Evolutionary conservation across 306 rosid genomes (phyloP), one percentile per base, ranked within the genome.

Genomic region (Datisca glomerata): DNA sequence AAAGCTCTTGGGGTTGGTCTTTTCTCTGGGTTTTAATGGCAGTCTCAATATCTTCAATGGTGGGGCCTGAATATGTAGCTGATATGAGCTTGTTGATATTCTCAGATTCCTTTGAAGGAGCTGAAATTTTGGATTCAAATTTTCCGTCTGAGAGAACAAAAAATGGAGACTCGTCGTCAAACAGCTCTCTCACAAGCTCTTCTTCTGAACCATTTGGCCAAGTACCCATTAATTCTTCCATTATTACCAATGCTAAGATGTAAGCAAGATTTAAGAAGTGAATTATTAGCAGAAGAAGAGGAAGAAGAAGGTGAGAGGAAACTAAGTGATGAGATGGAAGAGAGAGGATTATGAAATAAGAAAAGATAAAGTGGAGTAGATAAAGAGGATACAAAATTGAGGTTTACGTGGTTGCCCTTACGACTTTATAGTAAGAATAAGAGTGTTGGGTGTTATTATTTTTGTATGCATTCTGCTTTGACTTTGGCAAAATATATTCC

Each of bases 111-210:
- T n/a, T 21, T 1, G 67, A 49, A 49, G 47, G 16, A n/a, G 31
- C 25, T 41, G 23, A 5, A 13, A 12, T n/a, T 3, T 19, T 29
- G 8, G 45, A 47, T 41, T 60, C 67, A 7, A 7, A 47, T 38
- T 27, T 13, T 20, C 47, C 39, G 28, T 64, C 60, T 31, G 73
- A 66, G 20, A 57, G 27, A 45, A 71, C 21, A 39, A 79, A 57
- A 24, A 72, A 49, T 8, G 93, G 80, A 43, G 94, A 52, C 6
- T 28, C 78, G 36, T 82, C 47, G 66, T 76, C 78, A 7, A 87
- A 51, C 49, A 82, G 94, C 75, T 76, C 89, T 63, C 53, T 72
- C 47, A 82, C 64, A 12, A 87, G 80, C 48, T 76, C 85, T 20
- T 76, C 86, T 38, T 79, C 82, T 27, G 70, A 66, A 52, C 72